Evolutionary conservation across 225 moss, liverwort and hornwort genomes (phyloP).

Genomic region (Straminergon stramineum): DNA sequence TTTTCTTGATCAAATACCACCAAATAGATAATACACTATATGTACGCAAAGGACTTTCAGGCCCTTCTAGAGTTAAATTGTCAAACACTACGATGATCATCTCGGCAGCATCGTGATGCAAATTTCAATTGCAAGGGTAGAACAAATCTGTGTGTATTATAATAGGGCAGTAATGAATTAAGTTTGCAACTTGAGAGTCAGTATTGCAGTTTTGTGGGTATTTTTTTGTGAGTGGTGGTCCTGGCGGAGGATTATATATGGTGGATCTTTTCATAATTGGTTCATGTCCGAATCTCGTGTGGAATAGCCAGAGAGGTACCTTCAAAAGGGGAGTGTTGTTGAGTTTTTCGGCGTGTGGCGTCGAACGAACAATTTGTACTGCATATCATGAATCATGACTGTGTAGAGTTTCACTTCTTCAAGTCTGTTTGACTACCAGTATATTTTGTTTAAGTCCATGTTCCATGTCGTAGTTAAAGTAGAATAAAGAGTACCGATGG

Average conservation of each 20-base stretch:
- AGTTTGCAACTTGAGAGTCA: neutral
- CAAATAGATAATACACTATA: too few relatives aligned
- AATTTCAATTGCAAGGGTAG: too few relatives aligned
- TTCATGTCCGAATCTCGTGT: neutral
- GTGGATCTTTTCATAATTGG: neutral
- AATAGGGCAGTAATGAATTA: neutral
- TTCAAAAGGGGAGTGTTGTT: neutral
- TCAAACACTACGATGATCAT: accelerated
- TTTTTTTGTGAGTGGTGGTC: neutral
- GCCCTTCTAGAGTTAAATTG: too few relatives aligned
- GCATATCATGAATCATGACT: neutral
- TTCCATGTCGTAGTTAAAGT: neutral
- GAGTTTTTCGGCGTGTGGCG: neutral
- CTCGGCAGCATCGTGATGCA: neutral
- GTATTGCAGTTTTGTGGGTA: neutral
- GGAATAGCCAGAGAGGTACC: neutral
- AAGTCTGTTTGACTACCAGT: neutral
- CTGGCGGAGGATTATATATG: neutral
- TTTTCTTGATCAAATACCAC: too few relatives aligned
- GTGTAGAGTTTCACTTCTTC: neutral
- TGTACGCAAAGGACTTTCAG: too few relatives aligned
- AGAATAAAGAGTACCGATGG: neutral
- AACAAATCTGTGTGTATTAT: neutral
- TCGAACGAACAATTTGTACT: neutral
- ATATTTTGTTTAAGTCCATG: neutral